These are phyloP conservation scores for Coemansia sp. DNA, from an alignment of 192 early-diverging fungal genomes.

Conservation along the genomic window DNA sequence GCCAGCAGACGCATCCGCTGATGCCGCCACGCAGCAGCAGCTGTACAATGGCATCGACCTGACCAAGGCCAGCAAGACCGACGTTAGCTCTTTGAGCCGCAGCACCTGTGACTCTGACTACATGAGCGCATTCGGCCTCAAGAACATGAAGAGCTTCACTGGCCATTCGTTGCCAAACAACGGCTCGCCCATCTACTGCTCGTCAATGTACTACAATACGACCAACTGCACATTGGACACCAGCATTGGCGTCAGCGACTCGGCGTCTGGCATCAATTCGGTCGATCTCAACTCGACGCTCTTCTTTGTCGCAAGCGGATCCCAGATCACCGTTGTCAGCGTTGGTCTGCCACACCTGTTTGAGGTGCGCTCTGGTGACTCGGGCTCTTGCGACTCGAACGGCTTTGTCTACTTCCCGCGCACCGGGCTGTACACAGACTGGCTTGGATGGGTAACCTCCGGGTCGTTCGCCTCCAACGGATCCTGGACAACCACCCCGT, in stretches of 20 bases:
- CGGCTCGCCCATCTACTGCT: conserved; percentile 45
- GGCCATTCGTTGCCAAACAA: conserved; percentile 44
- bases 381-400: conserved; percentile 33
- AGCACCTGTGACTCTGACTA: conserved; percentile 37
- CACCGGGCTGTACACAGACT: conserved; percentile 49
- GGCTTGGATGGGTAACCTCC: conserved; percentile 44
- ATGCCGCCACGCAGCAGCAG: conserved; percentile 35
- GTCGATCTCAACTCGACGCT: conserved; percentile 50
- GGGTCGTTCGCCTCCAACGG: conserved; percentile 47
- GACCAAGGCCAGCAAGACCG: conserved; percentile 28
- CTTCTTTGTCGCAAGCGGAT: conserved; percentile 32
- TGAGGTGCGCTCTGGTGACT: conserved; percentile 27
- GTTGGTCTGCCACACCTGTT: conserved; percentile 38
- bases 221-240: conserved; percentile 40
- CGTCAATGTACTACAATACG: conserved; percentile 41
- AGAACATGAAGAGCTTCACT: conserved; percentile 44
- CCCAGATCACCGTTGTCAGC: conserved; percentile 33
- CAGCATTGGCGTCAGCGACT: conserved; percentile 28
- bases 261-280: conserved; percentile 23
- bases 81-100: conserved; percentile 29
- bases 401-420: conserved; percentile 50
- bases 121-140: conserved; percentile 28
- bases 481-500: conserved; percentile 30
- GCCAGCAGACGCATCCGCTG: conserved; percentile 22
- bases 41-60: conserved; percentile 50